phyloP scores from a whole-genome alignment of 805 yeast genomes.

The Ogataea kodamae region DNA sequence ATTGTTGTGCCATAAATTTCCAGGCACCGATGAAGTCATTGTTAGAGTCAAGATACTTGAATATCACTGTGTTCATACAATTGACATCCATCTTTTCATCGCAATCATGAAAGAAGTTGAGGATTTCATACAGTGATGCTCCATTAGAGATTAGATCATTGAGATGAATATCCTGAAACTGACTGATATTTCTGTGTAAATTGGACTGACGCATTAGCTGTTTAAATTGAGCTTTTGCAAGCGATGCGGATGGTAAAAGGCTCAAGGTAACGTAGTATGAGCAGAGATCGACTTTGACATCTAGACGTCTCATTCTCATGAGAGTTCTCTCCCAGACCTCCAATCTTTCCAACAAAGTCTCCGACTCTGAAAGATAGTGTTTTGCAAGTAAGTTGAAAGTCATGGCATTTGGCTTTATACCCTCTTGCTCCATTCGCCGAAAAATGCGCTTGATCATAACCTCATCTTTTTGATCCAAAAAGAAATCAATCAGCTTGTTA shows the following conservation, averaged over 20 bases:
- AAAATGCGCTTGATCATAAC: slow-evolving; percentile 39
- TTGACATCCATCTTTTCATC: slow-evolving; percentile 15
- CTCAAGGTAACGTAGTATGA: slow-evolving; percentile 22
- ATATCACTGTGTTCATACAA: slow-evolving; percentile 25
- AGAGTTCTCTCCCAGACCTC: slow-evolving; percentile 17
- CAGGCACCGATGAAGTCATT: slow-evolving; percentile 19
- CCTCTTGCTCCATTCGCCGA: slow-evolving; percentile 34
- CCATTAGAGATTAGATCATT: slow-evolving; percentile 18
- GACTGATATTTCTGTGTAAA: slow-evolving; percentile 10
- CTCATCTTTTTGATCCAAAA: slow-evolving; percentile 36
- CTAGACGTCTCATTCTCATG: slow-evolving; percentile 12
- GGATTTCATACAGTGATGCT: slow-evolving; percentile 11
- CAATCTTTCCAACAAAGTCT: slow-evolving; percentile 15
- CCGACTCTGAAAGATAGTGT: slow-evolving; percentile 16
- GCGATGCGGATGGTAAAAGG: slow-evolving; percentile 17
- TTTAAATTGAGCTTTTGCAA: slow-evolving; percentile 13
- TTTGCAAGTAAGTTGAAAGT: slow-evolving; percentile 24
- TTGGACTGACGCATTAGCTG: slow-evolving; percentile 11
- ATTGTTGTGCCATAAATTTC: slow-evolving; percentile 18
- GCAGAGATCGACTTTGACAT: slow-evolving; percentile 18
- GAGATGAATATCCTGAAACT: slow-evolving; percentile 17
- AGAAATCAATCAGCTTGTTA: slow-evolving; percentile 34
- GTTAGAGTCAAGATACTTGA: slow-evolving; percentile 8
- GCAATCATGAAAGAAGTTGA: slow-evolving; percentile 11
- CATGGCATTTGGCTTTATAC: slow-evolving; percentile 18